Percentiles rank a stretch among this genome's conserved stretches.
Conservation (phyloP, 2,329 filamentous ascomycete genomes). For the Blastomyces parvus region DNA sequence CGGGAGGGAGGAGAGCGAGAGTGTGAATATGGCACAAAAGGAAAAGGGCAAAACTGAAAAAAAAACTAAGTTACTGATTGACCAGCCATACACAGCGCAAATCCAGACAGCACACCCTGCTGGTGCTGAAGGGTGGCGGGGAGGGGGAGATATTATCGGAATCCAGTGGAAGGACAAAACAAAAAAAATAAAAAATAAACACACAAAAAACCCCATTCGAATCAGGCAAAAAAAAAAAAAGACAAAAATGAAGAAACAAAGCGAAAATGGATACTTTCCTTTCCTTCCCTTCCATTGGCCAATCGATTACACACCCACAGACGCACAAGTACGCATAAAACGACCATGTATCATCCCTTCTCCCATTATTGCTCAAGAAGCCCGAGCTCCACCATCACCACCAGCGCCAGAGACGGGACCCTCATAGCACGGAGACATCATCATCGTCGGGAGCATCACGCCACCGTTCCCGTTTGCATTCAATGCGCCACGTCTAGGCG, state of each 20-base stretch:
- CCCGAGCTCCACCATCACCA: background rate
- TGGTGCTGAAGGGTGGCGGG: background rate
- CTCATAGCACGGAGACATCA: slow-evolving; percentile 11
- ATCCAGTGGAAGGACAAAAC: slow-evolving; percentile 4
- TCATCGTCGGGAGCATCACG: background rate
- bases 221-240: background rate
- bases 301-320: background rate
- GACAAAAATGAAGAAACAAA: slow-evolving; percentile 6
- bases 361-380: background rate
- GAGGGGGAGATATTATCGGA: background rate
- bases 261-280: background rate
- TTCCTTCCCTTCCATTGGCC: background rate
- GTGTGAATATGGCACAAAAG: background rate
- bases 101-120: background rate
- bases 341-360: too few species aligned
- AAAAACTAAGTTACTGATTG: background rate
- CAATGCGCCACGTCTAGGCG: slow-evolving; percentile 8
- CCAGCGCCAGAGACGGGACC: background rate
- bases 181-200: background rate
- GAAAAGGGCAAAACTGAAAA: background rate
- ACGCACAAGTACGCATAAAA: background rate
- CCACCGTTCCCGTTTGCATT: background rate
- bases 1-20: background rate
- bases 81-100: background rate
- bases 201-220: too few species aligned